Base-by-base conservation (phyloP, 208 protist species). In the Wallacemonas sp. region DNA sequence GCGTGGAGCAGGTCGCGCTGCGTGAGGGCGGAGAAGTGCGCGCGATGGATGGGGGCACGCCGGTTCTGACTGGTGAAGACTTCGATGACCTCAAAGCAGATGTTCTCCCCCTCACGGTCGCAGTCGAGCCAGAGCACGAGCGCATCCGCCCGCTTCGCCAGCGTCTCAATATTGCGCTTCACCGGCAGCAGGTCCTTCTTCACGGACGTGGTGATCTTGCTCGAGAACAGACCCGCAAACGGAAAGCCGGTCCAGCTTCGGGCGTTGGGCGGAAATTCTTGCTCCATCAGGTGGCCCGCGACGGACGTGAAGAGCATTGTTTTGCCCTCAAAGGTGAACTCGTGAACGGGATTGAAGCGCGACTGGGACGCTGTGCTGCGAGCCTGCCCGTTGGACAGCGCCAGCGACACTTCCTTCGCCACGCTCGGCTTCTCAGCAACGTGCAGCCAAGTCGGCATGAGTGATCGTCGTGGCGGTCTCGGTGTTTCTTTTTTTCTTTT, bases 51-150 rank as follows among this genome's bases (percentile, higher is more conserved):
- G 25, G 73, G 39, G 62, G 93, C 70, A 7, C 70, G 70, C 3
- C 65, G 65, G 48, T 88, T 89, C 57, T 76, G 77, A 1, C 39
- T 48, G 44, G 73, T 69, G 22, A 83, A 87, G 26, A 94, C 79
- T 32, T 90, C 63, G 8, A 98, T 72, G 26, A 99, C 95, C 82
- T 99, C 98, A 71, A 99, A 99, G 71, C 94, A 97, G 67, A 99
- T 99, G 78, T 99, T 99, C 75, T 99, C 97, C 3, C 98, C 98
- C 65, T 99, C 98, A 5, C 96, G 78, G 69, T 99, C 98, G 67
- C 96, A 99, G 70, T 99, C 98, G 11, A 99, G 86, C 89, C 94
- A 98, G 46, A 98, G 79, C 18, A 98, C 84, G n/a, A 99, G 77
- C 54, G 82, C 71, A 55, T 86, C 68, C 25, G 83, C 81, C 11